These are phyloP conservation scores for Brassica cretica DNA, from an alignment of 345 rosid species.

Conservation along the genomic window DNA sequence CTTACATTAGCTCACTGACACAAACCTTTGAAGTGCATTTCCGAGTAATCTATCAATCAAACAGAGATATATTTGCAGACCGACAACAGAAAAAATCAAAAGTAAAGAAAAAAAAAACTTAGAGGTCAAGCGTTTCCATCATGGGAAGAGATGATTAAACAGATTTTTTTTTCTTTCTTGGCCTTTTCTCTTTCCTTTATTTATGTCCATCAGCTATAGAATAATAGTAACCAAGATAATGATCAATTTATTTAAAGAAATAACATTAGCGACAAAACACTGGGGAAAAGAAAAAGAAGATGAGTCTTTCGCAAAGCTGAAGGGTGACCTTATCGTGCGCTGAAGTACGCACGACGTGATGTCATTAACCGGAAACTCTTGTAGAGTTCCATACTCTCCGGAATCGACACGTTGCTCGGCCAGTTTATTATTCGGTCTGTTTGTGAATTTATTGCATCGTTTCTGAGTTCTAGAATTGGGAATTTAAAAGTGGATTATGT, in stretches of 20 bases:
- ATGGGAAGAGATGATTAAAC: slow-evolving; percentile 18
- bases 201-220: slow-evolving; percentile 16
- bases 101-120: neutral
- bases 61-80: slow-evolving; percentile 13
- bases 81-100: slow-evolving; percentile 9
- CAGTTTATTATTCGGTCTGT: neutral
- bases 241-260: neutral
- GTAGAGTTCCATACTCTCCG: neutral
- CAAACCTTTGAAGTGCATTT: neutral
- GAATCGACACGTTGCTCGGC: neutral
- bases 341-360: slow-evolving; percentile 37
- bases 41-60: neutral
- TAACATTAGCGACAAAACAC: slow-evolving; percentile 25
- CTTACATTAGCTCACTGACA: slow-evolving; percentile 23
- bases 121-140: slow-evolving; percentile 38
- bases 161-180: neutral
- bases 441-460: neutral
- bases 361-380: slow-evolving; percentile 38
- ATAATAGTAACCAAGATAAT: neutral
- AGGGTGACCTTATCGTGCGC: slow-evolving; percentile 38
- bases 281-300: neutral
- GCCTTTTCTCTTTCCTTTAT: slow-evolving; percentile 8
- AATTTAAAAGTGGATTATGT: neutral
- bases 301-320: slow-evolving; percentile 11
- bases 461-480: neutral